A percentile compares a stretch with the other conserved stretches of the same genome.
phyloP scores from a whole-genome alignment of 129 eudicot species.

The Arctium lappa region DNA sequence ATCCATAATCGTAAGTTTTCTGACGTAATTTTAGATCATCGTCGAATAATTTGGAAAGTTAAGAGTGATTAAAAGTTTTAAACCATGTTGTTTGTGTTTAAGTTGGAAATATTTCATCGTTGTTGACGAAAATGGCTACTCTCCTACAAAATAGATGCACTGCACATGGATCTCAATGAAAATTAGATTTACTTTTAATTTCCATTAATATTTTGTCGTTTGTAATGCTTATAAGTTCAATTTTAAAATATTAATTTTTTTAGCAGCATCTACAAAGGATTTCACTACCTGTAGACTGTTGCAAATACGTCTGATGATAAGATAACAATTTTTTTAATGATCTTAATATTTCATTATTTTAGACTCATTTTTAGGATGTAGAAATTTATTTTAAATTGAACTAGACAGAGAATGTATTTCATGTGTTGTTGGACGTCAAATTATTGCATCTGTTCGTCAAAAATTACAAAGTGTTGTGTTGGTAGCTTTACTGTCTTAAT shows the following conservation, averaged over 20 bases:
- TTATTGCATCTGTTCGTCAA: neutral
- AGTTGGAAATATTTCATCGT: neutral
- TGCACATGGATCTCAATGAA: neutral
- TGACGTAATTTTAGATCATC: too few relatives aligned
- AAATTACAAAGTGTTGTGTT: neutral
- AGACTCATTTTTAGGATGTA: too few relatives aligned
- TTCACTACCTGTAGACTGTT: too few relatives aligned
- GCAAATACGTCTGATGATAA: too few relatives aligned
- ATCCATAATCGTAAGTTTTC: too few relatives aligned
- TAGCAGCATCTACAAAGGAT: too few relatives aligned
- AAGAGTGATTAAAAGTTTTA: neutral
- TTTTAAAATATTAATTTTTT: too few relatives aligned
- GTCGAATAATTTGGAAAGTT: too few relatives aligned
- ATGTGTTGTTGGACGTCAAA: neutral
- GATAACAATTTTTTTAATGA: too few relatives aligned
- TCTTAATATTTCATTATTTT: too few relatives aligned
- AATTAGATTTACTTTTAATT: neutral
- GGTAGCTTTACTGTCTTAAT: neutral
- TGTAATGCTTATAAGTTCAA: neutral
- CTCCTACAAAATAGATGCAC: neutral
- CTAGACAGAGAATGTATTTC: neutral
- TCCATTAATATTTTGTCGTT: neutral
- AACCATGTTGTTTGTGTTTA: neutral
- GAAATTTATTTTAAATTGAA: too few relatives aligned
- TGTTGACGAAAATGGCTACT: neutral